A percentile compares a stretch with the other conserved stretches of the same genome.
Evolutionary conservation across 345 rosid species (phyloP).

Genomic region (Zanthoxylum bungeanum): DNA sequence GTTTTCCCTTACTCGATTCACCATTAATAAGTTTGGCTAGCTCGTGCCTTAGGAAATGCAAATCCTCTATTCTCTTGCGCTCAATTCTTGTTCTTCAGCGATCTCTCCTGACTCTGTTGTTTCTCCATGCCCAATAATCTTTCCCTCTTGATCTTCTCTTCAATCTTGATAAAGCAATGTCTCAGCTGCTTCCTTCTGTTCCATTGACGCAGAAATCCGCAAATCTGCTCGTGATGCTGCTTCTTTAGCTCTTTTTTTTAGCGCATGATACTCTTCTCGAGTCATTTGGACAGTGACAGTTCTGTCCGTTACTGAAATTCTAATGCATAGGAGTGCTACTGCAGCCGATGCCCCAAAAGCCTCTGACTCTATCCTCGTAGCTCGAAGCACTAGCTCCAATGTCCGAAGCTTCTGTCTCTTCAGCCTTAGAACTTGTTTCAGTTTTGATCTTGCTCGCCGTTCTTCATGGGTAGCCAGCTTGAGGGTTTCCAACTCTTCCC

Average conservation of each 20-base stretch:
- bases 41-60: conserved; percentile 34
- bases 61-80: conserved; percentile 5
- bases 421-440: conserved; percentile 36
- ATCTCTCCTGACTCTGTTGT: neutral
- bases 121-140: neutral
- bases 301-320: conserved; percentile 17
- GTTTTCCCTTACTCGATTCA: conserved; percentile 5
- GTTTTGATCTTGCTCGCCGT: conserved; percentile 22
- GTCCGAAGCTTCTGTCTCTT: conserved; percentile 44
- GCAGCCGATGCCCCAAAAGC: conserved; percentile 35
- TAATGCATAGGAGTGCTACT: conserved; percentile 22
- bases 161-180: conserved; percentile 30
- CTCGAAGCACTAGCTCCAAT: conserved; percentile 33
- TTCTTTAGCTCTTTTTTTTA: conserved; percentile 41
- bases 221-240: conserved; percentile 37
- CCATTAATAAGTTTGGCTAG: conserved; percentile 10
- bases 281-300: conserved; percentile 21
- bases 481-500: conserved; percentile 25
- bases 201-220: conserved; percentile 41
- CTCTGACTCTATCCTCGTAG: conserved; percentile 40
- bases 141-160: conserved; percentile 13
- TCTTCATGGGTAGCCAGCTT: conserved; percentile 27
- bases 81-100: conserved; percentile 20
- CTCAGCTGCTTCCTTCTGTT: conserved; percentile 43
- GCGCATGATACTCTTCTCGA: conserved; percentile 32